Base-by-base conservation (phyloP, 352 stramenopile species). In the Phytophthora macrochlamydospora region DNA sequence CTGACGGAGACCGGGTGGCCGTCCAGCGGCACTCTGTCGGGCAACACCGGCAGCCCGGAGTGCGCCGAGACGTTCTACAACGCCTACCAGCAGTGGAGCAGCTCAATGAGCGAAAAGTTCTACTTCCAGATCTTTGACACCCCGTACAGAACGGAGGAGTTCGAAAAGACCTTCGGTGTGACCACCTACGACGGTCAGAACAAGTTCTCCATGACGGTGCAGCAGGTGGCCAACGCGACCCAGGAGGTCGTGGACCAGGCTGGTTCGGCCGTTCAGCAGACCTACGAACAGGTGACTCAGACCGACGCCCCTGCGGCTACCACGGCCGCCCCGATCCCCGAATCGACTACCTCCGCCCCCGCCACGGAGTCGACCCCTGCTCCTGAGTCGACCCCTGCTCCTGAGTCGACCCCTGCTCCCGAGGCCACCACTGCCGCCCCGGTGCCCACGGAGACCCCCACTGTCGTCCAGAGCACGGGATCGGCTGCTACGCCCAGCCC, bases 61-160 rank as follows among this genome's bases (percentile, higher is more conserved):
- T 51, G 55, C 32, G 75, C 79, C 0, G 46, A 70, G 35, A 60
- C 46, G 14, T 90, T 85, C 75, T 90, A 74, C 58, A 56, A 68
- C 40, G 65, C 65, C 14, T 87, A 87, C 71, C 74, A 91, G 68
- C 46, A 65, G 28, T 91, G 79, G 82, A 74, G 75, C 51, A 59
- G 54, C 32, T 67, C 62, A 51, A 61, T 89, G n/a, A 75, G 78
- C 52, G 64, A 66, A 32, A 71, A 67, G 51, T 88, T 76, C 59
- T 91, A 89, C 73, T 91, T 91, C 67, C 80, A 89, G 66, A 79
- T 89, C 62, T 91, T 85, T 50, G 78, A 91, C 67, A 75, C 75
- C 18, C 76, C 74, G 18, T 72, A 78, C 64, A 76, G 71, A 59
- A 45, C 28, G 3, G 56, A 71, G 13, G 53, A 51, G 1, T 87